These are phyloP conservation scores for Xylariaceae sp. DNA, from an alignment of 2,329 filamentous ascomycete genomes.

Conservation along the genomic window DNA sequence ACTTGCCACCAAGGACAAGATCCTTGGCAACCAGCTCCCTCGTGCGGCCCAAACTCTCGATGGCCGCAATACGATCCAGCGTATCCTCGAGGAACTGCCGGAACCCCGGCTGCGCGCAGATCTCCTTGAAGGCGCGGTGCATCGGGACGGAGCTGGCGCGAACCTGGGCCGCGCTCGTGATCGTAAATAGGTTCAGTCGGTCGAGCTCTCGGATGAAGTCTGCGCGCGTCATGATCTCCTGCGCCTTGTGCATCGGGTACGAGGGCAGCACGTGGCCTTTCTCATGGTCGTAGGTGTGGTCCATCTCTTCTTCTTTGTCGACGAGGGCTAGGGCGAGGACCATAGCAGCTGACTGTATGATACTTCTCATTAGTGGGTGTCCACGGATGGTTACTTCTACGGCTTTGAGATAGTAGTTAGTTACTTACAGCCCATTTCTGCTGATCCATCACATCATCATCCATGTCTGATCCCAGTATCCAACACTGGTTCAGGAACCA, in stretches of 20 bases:
- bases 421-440: constrained; percentile 88
- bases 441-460: constrained; percentile 98
- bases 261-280: constrained; percentile 77
- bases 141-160: constrained; percentile 94
- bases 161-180: constrained; percentile 83
- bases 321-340: constrained; percentile 89
- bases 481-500: constrained; percentile 82
- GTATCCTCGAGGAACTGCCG: constrained; percentile 81
- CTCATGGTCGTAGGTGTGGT: constrained; percentile 67
- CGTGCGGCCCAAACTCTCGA: constrained; percentile 92
- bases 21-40: constrained; percentile 95
- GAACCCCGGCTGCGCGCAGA: constrained; percentile 78
- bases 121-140: constrained; percentile 87
- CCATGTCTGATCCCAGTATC: constrained; percentile 76
- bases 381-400: not conserved
- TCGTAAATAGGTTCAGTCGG: constrained; percentile 92
- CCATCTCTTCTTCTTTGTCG: constrained; percentile 71
- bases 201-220: constrained; percentile 95
- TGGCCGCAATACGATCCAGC: constrained; percentile 82
- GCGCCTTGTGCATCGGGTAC: constrained; percentile 78
- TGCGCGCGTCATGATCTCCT: constrained; percentile 91
- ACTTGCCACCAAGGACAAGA: constrained; percentile 81
- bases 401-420: not conserved
- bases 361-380: constrained; percentile 5
- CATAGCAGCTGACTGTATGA: constrained; percentile 78